Evolutionary conservation across 139 green algal genomes (phyloP), one percentile per base, ranked within the genome.

Genomic region (Micractinium sp.): DNA sequence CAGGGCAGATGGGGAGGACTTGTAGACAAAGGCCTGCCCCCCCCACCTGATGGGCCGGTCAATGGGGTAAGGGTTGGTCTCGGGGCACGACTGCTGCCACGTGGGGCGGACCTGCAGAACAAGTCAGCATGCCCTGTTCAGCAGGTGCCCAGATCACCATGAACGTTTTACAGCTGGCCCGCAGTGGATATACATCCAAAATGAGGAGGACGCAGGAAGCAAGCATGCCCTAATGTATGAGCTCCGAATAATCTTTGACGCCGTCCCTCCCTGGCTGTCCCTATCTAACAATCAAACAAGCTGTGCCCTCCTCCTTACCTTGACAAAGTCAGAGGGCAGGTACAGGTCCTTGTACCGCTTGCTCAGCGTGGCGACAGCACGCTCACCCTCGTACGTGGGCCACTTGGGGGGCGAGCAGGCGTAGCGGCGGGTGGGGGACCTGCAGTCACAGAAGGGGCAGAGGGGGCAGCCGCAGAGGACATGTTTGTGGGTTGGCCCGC

Each of bases 331-430:
- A 25, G 87, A 90, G 20, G 94, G 94, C 39, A 96, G 91, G 90
- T 95, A 95, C 85, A 96, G 67, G 38, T 91, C 83, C 74, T 93
- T 93, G 92, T 95, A 95, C 83, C 92, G 92, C 90, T 94, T 95
- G 90, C 88, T 91, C 67, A 96, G 35, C 16, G 82, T 75, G 12
- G 92, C 86, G 67, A 94, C 56, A 19, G 85, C 92, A 20, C 93
- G 90, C 20, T 89, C 33, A 13, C 47, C 83, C 85, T 93, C 92
- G 56, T 79, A 90, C 14, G 91, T 92, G n/a, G 90, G 89, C 41
- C 69, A 88, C 74, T 91, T 90, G 35, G 92, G 92, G 25, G 90
- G 85, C 22, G 87, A 56, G 35, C 84, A 90, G 18, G 77, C 41
- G 90, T 95, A 95, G 78, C 92, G 91, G 12, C 78, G 35, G 35